Percentiles rank a stretch among this genome's conserved stretches.
Conservation (phyloP, 2,329 filamentous ascomycete genomes). For the Amylocarpus encephaloides region DNA sequence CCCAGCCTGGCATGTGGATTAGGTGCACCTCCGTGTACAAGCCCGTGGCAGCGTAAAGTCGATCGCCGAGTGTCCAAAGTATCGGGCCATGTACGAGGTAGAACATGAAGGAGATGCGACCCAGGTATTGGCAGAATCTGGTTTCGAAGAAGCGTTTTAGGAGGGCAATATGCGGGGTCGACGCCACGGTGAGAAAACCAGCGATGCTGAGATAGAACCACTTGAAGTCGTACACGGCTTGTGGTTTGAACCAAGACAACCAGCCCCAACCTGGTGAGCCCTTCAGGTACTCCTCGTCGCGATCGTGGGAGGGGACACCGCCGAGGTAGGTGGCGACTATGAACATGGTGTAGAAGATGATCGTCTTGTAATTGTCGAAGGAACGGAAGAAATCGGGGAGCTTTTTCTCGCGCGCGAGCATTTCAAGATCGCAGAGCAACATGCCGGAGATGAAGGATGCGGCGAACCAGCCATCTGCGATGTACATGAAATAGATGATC, state of each 20-base stretch:
- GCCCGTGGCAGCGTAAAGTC: slow-evolving; percentile 56
- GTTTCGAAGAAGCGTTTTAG: slow-evolving; percentile 53
- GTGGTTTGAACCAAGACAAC: slow-evolving; percentile 32
- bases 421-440: slow-evolving; percentile 54
- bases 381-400: slow-evolving; percentile 44
- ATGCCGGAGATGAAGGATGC: slow-evolving; percentile 55
- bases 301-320: slow-evolving; percentile 49
- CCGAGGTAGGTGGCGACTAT: slow-evolving; percentile 48
- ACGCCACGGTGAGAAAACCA: slow-evolving; percentile 48
- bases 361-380: slow-evolving; percentile 41
- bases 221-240: slow-evolving; percentile 36
- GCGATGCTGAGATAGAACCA: slow-evolving; percentile 64
- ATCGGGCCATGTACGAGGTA: slow-evolving; percentile 61
- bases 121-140: slow-evolving; percentile 54
- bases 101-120: slow-evolving; percentile 54
- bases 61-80: slow-evolving; percentile 52
- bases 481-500: slow-evolving; percentile 58
- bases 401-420: slow-evolving; percentile 42
- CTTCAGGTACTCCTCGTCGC: slow-evolving; percentile 42
- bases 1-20: slow-evolving; percentile 42
- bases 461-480: slow-evolving; percentile 57
- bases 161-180: slow-evolving; percentile 49
- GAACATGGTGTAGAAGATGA: slow-evolving; percentile 48
- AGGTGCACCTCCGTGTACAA: slow-evolving; percentile 44
- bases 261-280: slow-evolving; percentile 43